Conservation (phyloP, 805 yeast species). For the Scheffersomyces stipitis region DNA sequence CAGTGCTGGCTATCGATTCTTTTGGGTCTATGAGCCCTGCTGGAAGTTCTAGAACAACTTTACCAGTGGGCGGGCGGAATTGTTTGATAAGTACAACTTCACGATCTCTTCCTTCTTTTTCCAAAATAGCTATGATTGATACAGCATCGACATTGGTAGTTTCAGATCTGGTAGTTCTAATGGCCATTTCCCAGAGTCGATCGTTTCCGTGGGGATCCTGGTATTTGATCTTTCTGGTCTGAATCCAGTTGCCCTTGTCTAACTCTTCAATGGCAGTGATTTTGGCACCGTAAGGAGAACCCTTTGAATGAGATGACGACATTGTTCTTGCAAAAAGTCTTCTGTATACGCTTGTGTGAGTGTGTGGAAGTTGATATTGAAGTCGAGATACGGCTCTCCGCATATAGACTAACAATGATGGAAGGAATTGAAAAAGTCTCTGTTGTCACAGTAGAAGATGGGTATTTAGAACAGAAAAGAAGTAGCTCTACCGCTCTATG, state of each 20-base stretch:
- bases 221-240: slow-evolving; percentile 65
- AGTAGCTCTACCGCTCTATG: too few species aligned
- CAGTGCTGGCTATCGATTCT: slow-evolving; percentile 76
- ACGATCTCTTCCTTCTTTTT: slow-evolving; percentile 39
- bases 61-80: slow-evolving; percentile 88
- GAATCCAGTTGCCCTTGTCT: slow-evolving; percentile 43
- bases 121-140: slow-evolving; percentile 76
- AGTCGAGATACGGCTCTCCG: too few species aligned
- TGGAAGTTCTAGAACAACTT: slow-evolving; percentile 89
- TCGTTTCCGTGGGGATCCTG: slow-evolving; percentile 64
- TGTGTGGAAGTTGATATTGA: too few species aligned
- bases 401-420: too few species aligned
- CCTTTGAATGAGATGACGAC: slow-evolving; percentile 2
- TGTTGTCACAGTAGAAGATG: too few species aligned
- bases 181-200: slow-evolving; percentile 91
- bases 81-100: slow-evolving; percentile 74
- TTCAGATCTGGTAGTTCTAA: slow-evolving; percentile 68
- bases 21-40: slow-evolving; percentile 91
- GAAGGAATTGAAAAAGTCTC: too few species aligned
- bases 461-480: too few species aligned
- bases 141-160: slow-evolving; percentile 78
- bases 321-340: too few species aligned
- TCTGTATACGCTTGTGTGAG: too few species aligned
- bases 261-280: slow-evolving; percentile 34
- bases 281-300: slow-evolving; percentile 37